Base-by-base conservation (phyloP, 768 basidiomycete species). In the Boletus coccyginus region DNA sequence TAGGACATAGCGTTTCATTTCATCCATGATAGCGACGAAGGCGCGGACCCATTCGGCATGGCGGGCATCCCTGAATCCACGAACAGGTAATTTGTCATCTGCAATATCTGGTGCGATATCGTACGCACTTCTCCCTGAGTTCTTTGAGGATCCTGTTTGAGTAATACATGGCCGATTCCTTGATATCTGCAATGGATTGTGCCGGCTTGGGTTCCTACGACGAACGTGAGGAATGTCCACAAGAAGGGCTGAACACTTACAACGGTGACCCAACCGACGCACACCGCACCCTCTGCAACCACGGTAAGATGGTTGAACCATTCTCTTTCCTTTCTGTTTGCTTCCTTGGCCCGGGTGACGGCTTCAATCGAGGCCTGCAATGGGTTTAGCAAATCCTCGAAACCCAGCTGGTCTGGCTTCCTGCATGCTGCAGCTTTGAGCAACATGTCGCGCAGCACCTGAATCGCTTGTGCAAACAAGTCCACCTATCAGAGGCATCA, bases 121-220 rank as follows among this genome's bases (percentile, higher is more conserved):
- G 59, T 3, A 67, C 89, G 55, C 57, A 94, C 96, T 92, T 92
- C 8, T 92, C 91, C 71, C 93, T 98, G 79, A 82, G 92, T 60
- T 95, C 92, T 72, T 94, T 92, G 73, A 94, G 86, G 45, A 98
- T 81, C 56, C 87, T 85, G 72, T 97, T 92, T 2, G 86, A 87
- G 70, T 93, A 98, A 75, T 92, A 99, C 66, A 84, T 80, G 12
- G 88, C 83, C 5, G 90, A 83, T 27, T 98, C 94, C 72, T 90
- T 95, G 71, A 89, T 82, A 47, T 94, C 92, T 17, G 72, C 76
- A n/a, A 98, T 77, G 60, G 81, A 88, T 27, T 88, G 83, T 6
- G 80, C 91, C 1, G 96, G 96, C 67, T 90, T 92, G 8, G 85
- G 81, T 75, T 92, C 78, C 78, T 81, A 57, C 42, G 40, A 27